Conservation (phyloP, 495 filamentous ascomycete genomes). For the Xylaria intraflava region DNA sequence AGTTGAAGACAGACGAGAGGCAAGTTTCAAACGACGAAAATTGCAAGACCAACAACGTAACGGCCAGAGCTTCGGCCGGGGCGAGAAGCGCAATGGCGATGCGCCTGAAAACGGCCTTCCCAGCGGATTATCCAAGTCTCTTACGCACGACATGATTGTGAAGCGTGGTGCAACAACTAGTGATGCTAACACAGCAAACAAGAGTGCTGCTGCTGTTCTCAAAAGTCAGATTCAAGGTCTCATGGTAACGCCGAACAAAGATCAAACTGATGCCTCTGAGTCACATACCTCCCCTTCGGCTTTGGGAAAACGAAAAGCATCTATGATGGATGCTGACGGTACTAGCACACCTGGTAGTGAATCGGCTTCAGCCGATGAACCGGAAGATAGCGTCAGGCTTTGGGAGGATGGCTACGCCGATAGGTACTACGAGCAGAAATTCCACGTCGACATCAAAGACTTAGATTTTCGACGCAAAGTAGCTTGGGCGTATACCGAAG, state of each 20-base stretch:
- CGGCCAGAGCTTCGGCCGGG: conserved; percentile 40
- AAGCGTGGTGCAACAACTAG: conserved; percentile 63
- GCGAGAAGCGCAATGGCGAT: conserved; percentile 23
- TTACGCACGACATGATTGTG: conserved; percentile 84
- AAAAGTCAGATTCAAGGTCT: conserved; percentile 69
- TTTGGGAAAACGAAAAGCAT: conserved; percentile 50
- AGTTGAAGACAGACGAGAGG: conserved; percentile 72
- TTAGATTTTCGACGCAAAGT: conserved; percentile 86
- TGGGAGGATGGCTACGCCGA: conserved; percentile 96
- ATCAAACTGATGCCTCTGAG: conserved; percentile 17
- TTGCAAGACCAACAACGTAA: conserved; percentile 51
- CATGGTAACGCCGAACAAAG: conserved; percentile 18
- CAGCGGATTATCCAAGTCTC: conserved; percentile 42
- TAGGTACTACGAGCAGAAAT: conserved; percentile 96
- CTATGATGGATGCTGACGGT: conserved; percentile 54
- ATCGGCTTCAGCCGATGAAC: conserved; percentile 34
- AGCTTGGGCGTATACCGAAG: conserved; percentile 88
- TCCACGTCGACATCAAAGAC: conserved; percentile 75
- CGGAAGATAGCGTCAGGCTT: conserved; percentile 73
- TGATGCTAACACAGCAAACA: conserved; percentile 80
- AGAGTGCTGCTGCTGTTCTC: conserved; percentile 84
- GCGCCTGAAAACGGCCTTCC: conserved; percentile 13
- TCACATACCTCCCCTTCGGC: conserved; percentile 34
- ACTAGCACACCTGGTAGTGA: conserved; percentile 46
- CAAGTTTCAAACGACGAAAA: conserved; percentile 69